Evolutionary conservation across 345 rosid genomes (phyloP).

Genomic region (Euphorbia lathyris): DNA sequence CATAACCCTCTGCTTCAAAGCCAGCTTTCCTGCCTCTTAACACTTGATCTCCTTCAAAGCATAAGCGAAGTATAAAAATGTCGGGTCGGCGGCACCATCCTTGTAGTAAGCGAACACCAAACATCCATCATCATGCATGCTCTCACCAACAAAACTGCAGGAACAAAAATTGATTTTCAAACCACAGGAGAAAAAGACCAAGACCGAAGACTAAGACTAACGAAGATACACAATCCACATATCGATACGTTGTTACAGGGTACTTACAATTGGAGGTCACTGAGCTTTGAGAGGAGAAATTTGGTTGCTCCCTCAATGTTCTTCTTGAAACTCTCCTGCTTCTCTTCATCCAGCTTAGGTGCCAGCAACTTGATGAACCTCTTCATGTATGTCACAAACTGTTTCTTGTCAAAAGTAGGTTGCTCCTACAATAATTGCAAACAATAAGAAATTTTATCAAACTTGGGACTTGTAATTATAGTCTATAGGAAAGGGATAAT

Average conservation of each 20-base stretch:
- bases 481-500: no score
- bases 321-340: conserved; percentile 61
- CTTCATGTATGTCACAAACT: conserved; percentile 62
- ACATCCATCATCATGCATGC: conserved; percentile 67
- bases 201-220: neutral
- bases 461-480: neutral
- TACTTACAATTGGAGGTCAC: conserved; percentile 89
- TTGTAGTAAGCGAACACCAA: conserved; percentile 96
- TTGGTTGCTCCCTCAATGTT: conserved; percentile 89
- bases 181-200: neutral
- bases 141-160: conserved; percentile 91
- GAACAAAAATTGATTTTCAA: neutral
- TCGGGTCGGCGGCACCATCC: conserved; percentile 89
- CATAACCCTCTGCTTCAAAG: conserved; percentile 8
- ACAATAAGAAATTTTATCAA: neutral
- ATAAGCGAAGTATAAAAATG: conserved; percentile 82
- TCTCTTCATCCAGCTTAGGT: conserved; percentile 51
- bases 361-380: conserved; percentile 72
- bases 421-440: conserved; percentile 59
- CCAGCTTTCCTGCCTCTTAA: conserved; percentile 25
- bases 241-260: neutral
- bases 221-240: neutral
- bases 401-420: conserved; percentile 88
- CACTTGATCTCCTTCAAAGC: conserved; percentile 96
- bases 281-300: conserved; percentile 72